Conservation (phyloP, 129 eudicot genomes). For the Tanacetum coccineum region DNA sequence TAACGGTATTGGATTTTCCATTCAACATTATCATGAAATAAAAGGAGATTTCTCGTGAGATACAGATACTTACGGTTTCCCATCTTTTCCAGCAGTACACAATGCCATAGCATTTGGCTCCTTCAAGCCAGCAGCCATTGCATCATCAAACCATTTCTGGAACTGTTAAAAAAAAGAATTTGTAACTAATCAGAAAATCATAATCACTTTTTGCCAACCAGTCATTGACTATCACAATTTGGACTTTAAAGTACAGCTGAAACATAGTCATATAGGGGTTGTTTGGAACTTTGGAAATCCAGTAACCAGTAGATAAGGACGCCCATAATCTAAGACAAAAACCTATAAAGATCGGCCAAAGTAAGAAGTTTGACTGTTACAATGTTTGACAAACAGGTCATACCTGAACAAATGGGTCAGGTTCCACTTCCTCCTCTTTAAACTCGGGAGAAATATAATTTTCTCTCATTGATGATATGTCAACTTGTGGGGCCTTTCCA, state of each 20-base stretch:
- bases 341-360: background rate
- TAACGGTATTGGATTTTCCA: background rate
- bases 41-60: constrained; percentile 1
- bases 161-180: constrained; percentile 45
- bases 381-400: constrained; percentile 2
- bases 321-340: background rate
- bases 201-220: background rate
- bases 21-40: constrained; percentile 1
- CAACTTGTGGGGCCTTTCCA: constrained; percentile 73
- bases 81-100: constrained; percentile 74
- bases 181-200: background rate
- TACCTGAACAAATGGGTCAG: constrained; percentile 92
- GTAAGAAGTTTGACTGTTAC: constrained; percentile 7
- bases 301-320: background rate
- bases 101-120: constrained; percentile 98
- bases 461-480: constrained; percentile 86
- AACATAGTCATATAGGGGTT: no score
- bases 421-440: constrained; percentile 72
- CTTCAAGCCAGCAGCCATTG: constrained; percentile 70
- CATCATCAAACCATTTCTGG: constrained; percentile 94
- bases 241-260: no score
- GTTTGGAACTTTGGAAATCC: background rate
- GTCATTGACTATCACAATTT: background rate
- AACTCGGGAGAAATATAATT: constrained; percentile 86
- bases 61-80: constrained; percentile 65